Conservation (phyloP, 805 yeast species). For the Candida germanica region DNA sequence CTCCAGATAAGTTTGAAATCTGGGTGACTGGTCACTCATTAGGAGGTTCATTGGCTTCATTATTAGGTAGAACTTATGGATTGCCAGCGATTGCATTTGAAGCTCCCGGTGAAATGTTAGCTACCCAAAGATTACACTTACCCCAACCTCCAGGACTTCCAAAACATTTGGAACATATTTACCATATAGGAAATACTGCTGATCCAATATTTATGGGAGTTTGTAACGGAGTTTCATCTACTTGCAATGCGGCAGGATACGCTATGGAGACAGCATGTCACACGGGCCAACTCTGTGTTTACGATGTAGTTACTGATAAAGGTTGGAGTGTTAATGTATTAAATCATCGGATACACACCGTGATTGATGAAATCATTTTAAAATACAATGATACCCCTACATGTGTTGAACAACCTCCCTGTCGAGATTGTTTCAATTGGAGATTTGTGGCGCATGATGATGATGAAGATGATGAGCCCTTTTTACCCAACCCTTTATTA, state of each 20-base stretch:
- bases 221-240: conserved; percentile 87
- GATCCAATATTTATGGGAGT: conserved; percentile 97
- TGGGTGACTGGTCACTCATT: conserved; percentile 96
- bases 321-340: conserved; percentile 90
- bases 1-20: conserved; percentile 56
- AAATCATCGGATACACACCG: conserved; percentile 88
- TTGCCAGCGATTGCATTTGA: conserved; percentile 87
- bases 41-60: conserved; percentile 82
- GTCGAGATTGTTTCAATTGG: conserved; percentile 92
- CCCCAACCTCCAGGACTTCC: conserved; percentile 94
- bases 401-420: conserved; percentile 75
- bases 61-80: conserved; percentile 87
- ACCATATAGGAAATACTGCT: conserved; percentile 96
- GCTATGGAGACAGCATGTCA: conserved; percentile 98
- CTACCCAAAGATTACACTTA: conserved; percentile 78
- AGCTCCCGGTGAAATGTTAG: conserved; percentile 88
- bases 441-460: conserved; percentile 56
- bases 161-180: conserved; percentile 69
- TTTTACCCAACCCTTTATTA: conserved; percentile 35
- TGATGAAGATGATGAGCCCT: conserved; percentile 35
- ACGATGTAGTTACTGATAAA: conserved; percentile 82
- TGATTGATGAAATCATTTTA: conserved; percentile 74
- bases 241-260: conserved; percentile 89
- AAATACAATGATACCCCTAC: conserved; percentile 73
- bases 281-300: conserved; percentile 80